Percentiles rank a stretch among this genome's conserved stretches.
phyloP scores from a whole-genome alignment of 345 rosid genomes.

The Murraya paniculata region DNA sequence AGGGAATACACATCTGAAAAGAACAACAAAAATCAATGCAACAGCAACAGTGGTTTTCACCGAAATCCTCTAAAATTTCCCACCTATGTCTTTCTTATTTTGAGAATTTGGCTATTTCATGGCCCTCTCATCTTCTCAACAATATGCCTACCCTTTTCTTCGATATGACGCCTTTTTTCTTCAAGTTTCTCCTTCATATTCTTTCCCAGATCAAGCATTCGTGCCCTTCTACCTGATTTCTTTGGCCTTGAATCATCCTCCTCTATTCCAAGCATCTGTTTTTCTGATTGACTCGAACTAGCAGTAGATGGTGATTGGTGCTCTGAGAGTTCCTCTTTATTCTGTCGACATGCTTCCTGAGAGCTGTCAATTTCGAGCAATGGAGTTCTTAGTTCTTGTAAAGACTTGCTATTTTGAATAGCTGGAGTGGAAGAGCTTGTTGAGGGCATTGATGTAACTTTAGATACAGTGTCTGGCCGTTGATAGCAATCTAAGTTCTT shows the following conservation, averaged over 20 bases:
- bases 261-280: slow-evolving; percentile 24
- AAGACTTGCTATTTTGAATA: slow-evolving; percentile 28
- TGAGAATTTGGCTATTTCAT: slow-evolving; percentile 15
- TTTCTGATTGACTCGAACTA: slow-evolving; percentile 25
- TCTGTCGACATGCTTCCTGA: slow-evolving; percentile 26
- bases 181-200: slow-evolving; percentile 91
- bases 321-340: slow-evolving; percentile 25
- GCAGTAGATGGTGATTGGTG: slow-evolving; percentile 24
- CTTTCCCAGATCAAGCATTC: slow-evolving; percentile 78
- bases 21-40: not conserved
- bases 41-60: not conserved
- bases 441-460: slow-evolving; percentile 13
- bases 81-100: not conserved
- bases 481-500: slow-evolving; percentile 26
- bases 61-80: not conserved
- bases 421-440: slow-evolving; percentile 24
- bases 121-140: slow-evolving; percentile 90
- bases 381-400: slow-evolving; percentile 54
- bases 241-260: slow-evolving; percentile 55
- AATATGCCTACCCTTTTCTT: slow-evolving; percentile 69
- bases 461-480: slow-evolving; percentile 21
- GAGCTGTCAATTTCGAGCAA: slow-evolving; percentile 38
- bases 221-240: slow-evolving; percentile 63
- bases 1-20: not conserved
- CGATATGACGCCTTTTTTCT: slow-evolving; percentile 81